Conservation (phyloP, 495 filamentous ascomycete species). For the Penicillium goetzii region DNA sequence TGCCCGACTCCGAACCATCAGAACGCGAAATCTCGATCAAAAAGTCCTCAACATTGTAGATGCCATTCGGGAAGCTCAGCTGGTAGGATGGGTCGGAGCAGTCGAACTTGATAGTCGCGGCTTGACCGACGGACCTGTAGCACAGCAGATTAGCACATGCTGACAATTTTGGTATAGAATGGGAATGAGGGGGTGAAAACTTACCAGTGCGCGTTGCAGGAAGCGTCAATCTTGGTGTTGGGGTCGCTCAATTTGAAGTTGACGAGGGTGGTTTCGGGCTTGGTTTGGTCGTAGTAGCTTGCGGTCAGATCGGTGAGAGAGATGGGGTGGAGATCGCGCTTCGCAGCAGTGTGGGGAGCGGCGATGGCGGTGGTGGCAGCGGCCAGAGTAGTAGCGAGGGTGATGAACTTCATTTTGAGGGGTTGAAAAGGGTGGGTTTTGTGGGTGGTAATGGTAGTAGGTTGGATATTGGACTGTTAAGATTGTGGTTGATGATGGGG, state of each 20-base stretch:
- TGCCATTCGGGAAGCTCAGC: slow-evolving; percentile 24
- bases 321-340: slow-evolving; percentile 18
- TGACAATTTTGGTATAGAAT: not conserved
- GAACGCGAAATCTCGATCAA: slow-evolving; percentile 17
- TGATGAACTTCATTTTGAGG: slow-evolving; percentile 23
- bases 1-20: slow-evolving; percentile 12
- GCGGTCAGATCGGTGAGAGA: slow-evolving; percentile 15
- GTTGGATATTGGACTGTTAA: not conserved
- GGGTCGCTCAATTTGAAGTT: slow-evolving; percentile 26
- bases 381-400: slow-evolving; percentile 19
- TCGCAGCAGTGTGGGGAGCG: slow-evolving; percentile 12
- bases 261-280: slow-evolving; percentile 14
- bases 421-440: not conserved
- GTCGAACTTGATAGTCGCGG: slow-evolving; percentile 17
- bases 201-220: slow-evolving; percentile 24
- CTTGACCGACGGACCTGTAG: slow-evolving; percentile 20
- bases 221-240: slow-evolving; percentile 16
- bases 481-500: not conserved
- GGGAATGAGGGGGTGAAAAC: not conserved
- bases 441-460: not conserved
- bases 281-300: slow-evolving; percentile 10
- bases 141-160: not conserved
- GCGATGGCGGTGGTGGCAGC: slow-evolving; percentile 20
- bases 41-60: slow-evolving; percentile 26
- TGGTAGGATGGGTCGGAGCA: slow-evolving; percentile 23